phyloP scores from a whole-genome alignment of 164 flowering plant species.

The Paratinospora sagittata region DNA sequence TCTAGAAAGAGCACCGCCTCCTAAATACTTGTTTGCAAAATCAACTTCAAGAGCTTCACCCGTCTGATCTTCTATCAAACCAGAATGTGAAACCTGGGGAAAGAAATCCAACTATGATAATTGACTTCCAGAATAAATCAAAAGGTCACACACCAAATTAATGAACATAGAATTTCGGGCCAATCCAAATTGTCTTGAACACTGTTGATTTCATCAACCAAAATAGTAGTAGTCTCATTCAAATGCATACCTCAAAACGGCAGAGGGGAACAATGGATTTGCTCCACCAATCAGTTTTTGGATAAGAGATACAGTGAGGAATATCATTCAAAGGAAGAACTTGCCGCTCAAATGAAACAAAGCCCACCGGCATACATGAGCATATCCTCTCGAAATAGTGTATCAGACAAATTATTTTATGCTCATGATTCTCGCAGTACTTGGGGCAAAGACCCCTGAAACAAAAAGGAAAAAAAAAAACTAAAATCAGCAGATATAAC shows the following conservation, averaged over 20 bases:
- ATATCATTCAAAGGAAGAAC: constrained; percentile 50
- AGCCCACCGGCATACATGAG: constrained; percentile 47
- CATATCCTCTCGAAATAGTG: constrained; percentile 84
- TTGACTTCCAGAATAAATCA: not conserved
- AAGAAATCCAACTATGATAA: not conserved
- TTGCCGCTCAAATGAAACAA: constrained; percentile 82
- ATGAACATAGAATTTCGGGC: not conserved
- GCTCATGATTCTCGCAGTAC: constrained; percentile 44
- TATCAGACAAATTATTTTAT: constrained; percentile 69
- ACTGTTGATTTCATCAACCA: not conserved
- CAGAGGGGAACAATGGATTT: constrained; percentile 54
- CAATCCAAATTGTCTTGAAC: not conserved
- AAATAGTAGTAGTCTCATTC: not conserved
- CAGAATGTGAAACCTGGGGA: constrained; percentile 50
- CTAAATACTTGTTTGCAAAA: constrained; percentile 87
- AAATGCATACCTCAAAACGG: constrained; percentile 53
- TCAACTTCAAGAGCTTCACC: constrained; percentile 79
- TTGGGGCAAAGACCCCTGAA: constrained; percentile 55
- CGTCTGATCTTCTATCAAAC: constrained; percentile 72
- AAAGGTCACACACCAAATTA: not conserved
- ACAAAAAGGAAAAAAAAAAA: constrained; percentile 5
- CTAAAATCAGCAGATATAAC: not conserved
- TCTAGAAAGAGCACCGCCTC: constrained; percentile 81
- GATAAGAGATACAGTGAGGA: constrained; percentile 33
- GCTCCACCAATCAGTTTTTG: constrained; percentile 61